A percentile compares a stretch with the other conserved stretches of the same genome.
Conservation (phyloP, 169 alveolate species). For the Eimeria tenella region DNA sequence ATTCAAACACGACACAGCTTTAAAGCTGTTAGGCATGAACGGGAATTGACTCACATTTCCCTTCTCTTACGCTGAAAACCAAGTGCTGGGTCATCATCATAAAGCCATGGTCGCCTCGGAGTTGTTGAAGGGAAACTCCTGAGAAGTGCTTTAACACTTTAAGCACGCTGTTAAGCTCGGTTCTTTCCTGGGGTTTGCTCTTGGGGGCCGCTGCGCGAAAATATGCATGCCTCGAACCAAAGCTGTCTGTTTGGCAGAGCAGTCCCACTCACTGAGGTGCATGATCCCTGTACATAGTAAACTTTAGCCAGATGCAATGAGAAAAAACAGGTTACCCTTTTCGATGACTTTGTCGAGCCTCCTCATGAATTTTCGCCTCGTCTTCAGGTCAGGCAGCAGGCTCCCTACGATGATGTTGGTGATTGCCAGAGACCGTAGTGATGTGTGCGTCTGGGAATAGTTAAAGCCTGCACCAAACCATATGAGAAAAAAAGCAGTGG, state of each 20-base stretch:
- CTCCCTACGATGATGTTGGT: conserved; percentile 50
- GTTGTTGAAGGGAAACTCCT: conserved; percentile 12
- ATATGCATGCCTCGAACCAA: too few species aligned
- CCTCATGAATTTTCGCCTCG: neutral
- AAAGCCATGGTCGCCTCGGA: neutral
- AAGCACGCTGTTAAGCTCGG: conserved; percentile 30
- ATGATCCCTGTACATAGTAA: too few species aligned
- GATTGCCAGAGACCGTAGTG: conserved; percentile 43
- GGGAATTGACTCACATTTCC: conserved; percentile 27
- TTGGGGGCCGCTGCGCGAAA: conserved; percentile 7
- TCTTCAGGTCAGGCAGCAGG: conserved; percentile 13
- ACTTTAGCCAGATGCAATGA: too few species aligned
- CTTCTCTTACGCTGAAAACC: conserved; percentile 25
- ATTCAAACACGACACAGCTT: neutral
- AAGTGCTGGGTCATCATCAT: conserved; percentile 7
- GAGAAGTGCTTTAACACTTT: conserved; percentile 4
- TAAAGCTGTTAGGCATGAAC: neutral
- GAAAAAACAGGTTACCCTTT: neutral
- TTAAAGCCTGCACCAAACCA: conserved; percentile 21
- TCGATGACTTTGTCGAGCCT: neutral
- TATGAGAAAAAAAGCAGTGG: neutral
- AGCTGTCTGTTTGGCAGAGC: too few species aligned
- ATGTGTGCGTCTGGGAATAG: conserved; percentile 22
- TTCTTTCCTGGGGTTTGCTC: neutral
- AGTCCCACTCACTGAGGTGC: too few species aligned